Evolutionary conservation across 1,139 yeast genomes (phyloP).

Genomic region (Hyphopichia buzzinii): DNA sequence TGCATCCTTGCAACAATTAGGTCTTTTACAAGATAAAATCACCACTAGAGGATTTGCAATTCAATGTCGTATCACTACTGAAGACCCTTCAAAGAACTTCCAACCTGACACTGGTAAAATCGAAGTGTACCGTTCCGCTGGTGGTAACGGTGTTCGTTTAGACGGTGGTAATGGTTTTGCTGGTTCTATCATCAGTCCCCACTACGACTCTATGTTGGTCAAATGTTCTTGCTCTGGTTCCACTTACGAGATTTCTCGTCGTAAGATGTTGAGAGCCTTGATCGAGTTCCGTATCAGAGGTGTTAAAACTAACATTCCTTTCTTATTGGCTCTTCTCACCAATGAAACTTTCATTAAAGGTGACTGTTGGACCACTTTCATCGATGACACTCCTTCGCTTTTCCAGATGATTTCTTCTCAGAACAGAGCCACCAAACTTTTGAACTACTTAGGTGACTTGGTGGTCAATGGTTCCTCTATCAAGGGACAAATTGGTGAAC

Average conservation of each 20-base stretch:
- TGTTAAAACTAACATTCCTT: constrained; percentile 97
- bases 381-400: constrained; percentile 94
- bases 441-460: constrained; percentile 86
- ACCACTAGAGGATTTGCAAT: constrained; percentile 97
- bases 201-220: constrained; percentile 97
- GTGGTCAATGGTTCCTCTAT: constrained; percentile 94
- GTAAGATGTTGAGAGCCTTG: constrained; percentile 95
- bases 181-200: constrained; percentile 97
- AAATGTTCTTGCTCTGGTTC: constrained; percentile 97
- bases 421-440: constrained; percentile 93
- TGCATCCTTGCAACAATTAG: constrained; percentile 87
- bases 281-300: constrained; percentile 98
- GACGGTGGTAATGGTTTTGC: constrained; percentile 99
- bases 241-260: constrained; percentile 91
- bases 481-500: constrained; percentile 91
- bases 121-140: constrained; percentile 97
- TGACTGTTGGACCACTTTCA: constrained; percentile 96
- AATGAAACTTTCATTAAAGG: constrained; percentile 87
- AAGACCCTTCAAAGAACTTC: constrained; percentile 94
- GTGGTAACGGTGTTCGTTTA: constrained; percentile 98
- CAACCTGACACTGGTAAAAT: constrained; percentile 99
- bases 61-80: constrained; percentile 99
- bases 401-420: constrained; percentile 94
- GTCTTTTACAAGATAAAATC: constrained; percentile 89
- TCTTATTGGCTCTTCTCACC: constrained; percentile 87